phyloP scores from a whole-genome alignment of 257 asterid species.

The Solanum megistacrolobum region DNA sequence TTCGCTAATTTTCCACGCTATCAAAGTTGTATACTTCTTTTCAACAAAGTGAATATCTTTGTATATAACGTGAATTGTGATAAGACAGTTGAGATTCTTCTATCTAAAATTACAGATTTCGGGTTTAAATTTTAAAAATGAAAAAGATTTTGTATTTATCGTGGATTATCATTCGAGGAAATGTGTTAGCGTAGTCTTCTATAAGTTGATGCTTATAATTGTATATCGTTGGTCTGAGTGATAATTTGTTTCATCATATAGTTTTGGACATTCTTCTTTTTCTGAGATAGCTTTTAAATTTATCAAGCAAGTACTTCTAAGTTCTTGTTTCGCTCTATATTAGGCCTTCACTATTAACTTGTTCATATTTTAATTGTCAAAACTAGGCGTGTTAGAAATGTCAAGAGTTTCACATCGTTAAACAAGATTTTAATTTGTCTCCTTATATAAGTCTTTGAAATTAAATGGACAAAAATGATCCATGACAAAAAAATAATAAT shows the following conservation, averaged over 20 bases:
- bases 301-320: background rate
- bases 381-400: background rate
- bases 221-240: background rate
- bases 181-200: no score
- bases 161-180: background rate
- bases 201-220: background rate
- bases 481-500: background rate
- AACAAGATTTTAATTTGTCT: background rate
- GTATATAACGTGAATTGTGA: background rate
- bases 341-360: background rate
- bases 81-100: background rate
- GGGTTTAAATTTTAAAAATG: no score
- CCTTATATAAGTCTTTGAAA: background rate
- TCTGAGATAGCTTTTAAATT: background rate
- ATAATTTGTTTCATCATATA: background rate
- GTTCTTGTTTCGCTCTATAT: background rate
- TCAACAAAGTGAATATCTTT: background rate
- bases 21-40: background rate
- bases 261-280: background rate
- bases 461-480: background rate
- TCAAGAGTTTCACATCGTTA: background rate
- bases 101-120: fast-evolving
- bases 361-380: background rate
- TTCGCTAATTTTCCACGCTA: background rate
- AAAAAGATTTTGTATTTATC: background rate